Conservation (phyloP, 805 yeast species). For the Kodamaea hsintzibuensis region DNA sequence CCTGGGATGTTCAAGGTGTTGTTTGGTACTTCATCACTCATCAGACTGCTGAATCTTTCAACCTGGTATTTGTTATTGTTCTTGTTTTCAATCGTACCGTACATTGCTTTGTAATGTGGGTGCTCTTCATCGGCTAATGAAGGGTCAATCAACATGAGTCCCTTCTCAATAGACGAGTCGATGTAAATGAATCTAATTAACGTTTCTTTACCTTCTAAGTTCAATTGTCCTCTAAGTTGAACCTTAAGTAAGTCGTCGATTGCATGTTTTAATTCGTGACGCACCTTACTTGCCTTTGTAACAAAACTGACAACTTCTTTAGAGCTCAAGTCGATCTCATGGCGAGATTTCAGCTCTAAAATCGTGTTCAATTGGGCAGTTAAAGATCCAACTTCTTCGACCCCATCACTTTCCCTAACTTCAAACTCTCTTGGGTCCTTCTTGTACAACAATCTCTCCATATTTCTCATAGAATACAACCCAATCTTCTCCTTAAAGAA, state of each 20-base stretch:
- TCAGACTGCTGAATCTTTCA: conserved; percentile 8
- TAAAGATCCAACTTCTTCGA: conserved; percentile 34
- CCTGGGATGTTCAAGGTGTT: conserved; percentile 1
- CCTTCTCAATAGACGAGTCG: conserved; percentile 68
- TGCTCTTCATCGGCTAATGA: conserved; percentile 25
- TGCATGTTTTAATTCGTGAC: conserved; percentile 30
- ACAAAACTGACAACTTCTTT: conserved; percentile 33
- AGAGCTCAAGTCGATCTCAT: conserved; percentile 32
- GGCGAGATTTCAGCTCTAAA: conserved; percentile 33
- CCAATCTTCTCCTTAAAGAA: conserved; percentile 71
- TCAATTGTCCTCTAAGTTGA: conserved; percentile 55
- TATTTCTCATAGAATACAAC: conserved; percentile 76
- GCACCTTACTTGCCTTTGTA: conserved; percentile 26
- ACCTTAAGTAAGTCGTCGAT: conserved; percentile 56
- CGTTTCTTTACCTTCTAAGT: conserved; percentile 72
- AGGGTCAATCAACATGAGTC: conserved; percentile 42
- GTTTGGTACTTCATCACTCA: conserved; percentile 2
- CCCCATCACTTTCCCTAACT: conserved; percentile 9
- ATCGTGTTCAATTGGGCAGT: conserved; percentile 29
- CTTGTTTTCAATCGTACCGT: conserved; percentile 2
- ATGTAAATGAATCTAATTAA: conserved; percentile 66
- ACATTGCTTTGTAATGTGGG: conserved; percentile 3
- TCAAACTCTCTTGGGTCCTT: conserved; percentile 7
- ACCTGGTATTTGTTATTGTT: background rate
- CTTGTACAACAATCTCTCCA: conserved; percentile 57